Evolutionary conservation across 2,329 filamentous ascomycete genomes (phyloP), one percentile per base, ranked within the genome.

Genomic region (Leptosphaerulina australis): DNA sequence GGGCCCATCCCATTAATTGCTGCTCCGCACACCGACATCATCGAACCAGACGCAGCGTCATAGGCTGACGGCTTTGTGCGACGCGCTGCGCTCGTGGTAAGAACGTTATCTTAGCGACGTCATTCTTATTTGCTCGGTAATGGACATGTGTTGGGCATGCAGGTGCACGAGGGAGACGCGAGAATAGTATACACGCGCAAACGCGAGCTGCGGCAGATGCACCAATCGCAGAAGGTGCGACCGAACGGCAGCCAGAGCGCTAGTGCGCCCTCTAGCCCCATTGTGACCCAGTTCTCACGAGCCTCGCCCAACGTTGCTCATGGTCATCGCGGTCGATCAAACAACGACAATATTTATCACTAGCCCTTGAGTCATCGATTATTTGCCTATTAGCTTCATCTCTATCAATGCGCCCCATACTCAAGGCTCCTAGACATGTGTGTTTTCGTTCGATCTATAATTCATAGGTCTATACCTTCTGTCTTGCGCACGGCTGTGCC

Each of bases 21-120:
- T 53, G 50, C 44, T 53, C 50, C 44, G 44, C 49, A 43, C 49
- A 47, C 49, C 49, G 43, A 52, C 49, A 53, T 46, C 48, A 51
- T 51, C 36, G 21, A 37, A 31, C n/a, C 24, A 15, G 38, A 25
- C 36, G 25, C 43, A 38, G 25, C 43, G 41, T 45, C 36, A 51
- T 36, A 37, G 41, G 24, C 21, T 41, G 48, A 28, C 48, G 30
- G 37, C 25, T 26, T 33, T 46, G 48, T 51, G 43, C 31, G 31
- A 51, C 41, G 31, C 28, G 30, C 36, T 41, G 26, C 33, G n/a
- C 41, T 51, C 48, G 41, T 51, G 48, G 41, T 18, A n/a, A 29
- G 36, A 41, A 51, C 48, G 48, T 51, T 51, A 21, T 17, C 21
- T 11, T 15, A 15, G 31, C 41, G 21, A 35, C 21, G 28, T 7